phyloP scores from a whole-genome alignment of 352 stramenopile species.

The Phytopythium sindhum region DNA sequence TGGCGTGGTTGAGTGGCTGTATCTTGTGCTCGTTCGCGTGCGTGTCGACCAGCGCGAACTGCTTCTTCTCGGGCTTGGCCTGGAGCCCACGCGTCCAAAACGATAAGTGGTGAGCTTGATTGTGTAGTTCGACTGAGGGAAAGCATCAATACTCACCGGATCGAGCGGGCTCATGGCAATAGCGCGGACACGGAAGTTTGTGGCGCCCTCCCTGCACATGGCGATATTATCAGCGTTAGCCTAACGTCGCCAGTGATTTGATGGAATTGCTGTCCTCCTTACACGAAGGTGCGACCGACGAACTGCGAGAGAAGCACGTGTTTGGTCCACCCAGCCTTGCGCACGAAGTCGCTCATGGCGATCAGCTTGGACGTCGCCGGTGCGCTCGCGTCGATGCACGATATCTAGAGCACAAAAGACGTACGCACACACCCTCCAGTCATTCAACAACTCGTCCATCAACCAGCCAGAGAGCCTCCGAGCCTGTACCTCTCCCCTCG shows the following conservation, averaged over 20 bases:
- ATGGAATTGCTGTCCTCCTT: slow-evolving; percentile 1
- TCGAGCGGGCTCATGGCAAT: slow-evolving; percentile 46
- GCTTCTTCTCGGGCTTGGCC: slow-evolving; percentile 57
- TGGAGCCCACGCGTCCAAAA: slow-evolving; percentile 9
- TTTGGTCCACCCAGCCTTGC: slow-evolving; percentile 65
- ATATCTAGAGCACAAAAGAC: slow-evolving; percentile 38
- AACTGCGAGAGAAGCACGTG: slow-evolving; percentile 71
- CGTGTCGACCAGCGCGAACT: slow-evolving; percentile 52
- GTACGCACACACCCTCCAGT: slow-evolving; percentile 1
- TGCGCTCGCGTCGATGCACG: slow-evolving; percentile 53
- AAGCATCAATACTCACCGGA: slow-evolving; percentile 22
- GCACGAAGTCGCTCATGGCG: slow-evolving; percentile 75
- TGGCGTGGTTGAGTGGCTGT: slow-evolving; percentile 46
- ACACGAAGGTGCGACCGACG: slow-evolving; percentile 66
- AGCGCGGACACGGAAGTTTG: slow-evolving; percentile 39
- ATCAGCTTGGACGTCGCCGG: slow-evolving; percentile 45
- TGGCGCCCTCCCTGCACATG: slow-evolving; percentile 35
- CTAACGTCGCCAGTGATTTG: not conserved
- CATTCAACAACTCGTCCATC: not conserved
- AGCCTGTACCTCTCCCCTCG: slow-evolving; percentile 46
- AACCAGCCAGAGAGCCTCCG: not conserved
- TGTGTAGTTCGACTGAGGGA: not conserved
- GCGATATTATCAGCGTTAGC: not conserved
- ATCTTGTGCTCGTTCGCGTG: slow-evolving; percentile 38
- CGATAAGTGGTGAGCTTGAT: not conserved